Evolutionary conservation across 2,329 filamentous ascomycete species (phyloP).

Genomic region (Verticillium zaregamsianum): DNA sequence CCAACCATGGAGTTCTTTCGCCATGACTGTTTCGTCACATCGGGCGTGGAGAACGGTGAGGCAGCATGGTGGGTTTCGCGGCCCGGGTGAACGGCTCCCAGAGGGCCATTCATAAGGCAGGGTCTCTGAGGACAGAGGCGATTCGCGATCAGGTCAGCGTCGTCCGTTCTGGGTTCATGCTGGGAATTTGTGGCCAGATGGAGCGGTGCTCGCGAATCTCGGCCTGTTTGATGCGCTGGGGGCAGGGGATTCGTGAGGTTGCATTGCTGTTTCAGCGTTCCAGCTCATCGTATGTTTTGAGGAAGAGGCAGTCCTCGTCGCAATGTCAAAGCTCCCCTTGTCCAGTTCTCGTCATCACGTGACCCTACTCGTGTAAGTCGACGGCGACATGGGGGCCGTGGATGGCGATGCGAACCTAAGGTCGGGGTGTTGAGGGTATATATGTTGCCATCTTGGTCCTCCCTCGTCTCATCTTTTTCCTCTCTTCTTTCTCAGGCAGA

Average conservation of each 20-base stretch:
- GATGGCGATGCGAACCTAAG: background rate
- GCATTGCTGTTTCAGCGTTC: constrained; percentile 11
- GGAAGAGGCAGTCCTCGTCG: background rate
- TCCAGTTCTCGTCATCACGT: background rate
- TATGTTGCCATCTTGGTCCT: background rate
- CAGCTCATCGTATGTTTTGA: background rate
- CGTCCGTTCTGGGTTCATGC: background rate
- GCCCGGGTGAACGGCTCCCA: background rate
- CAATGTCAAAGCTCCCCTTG: constrained; percentile 1
- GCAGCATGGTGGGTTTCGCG: background rate
- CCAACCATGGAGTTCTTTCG: background rate
- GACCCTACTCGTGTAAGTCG: constrained; percentile 7
- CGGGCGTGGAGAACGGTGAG: background rate
- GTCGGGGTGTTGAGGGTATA: background rate
- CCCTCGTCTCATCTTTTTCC: background rate
- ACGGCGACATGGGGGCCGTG: background rate
- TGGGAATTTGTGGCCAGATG: background rate
- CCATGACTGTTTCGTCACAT: constrained; percentile 1
- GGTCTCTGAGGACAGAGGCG: background rate
- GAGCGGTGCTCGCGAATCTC: background rate
- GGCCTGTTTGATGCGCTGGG: background rate
- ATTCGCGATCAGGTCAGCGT: background rate
- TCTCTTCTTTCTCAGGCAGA: background rate
- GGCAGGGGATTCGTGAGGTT: constrained; percentile 2
- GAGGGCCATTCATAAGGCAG: background rate